Evolutionary conservation across 192 early-diverging fungal genomes (phyloP), one percentile per base, ranked within the genome.

Genomic region (Glomus cerebriforme): DNA sequence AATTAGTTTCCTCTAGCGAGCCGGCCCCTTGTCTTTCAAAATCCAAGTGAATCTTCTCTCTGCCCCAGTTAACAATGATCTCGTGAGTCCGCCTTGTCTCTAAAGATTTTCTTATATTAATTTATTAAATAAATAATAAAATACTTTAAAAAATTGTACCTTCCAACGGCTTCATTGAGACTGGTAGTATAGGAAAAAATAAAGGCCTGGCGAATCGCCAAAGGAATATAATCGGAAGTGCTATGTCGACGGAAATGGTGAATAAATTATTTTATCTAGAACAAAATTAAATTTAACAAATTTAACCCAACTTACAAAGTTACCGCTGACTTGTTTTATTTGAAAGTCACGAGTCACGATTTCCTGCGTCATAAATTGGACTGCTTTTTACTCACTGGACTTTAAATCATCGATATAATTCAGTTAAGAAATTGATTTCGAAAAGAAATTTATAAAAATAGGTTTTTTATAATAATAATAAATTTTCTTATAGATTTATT

Each of bases 1-100:
- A 88, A 10, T 90, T 92, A 26, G 91, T 87, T 34, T 82, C 79
- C 6, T 85, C 81, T 7, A 90, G 70, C 17, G 82, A 73, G 75
- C 84, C 68, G 10, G 70, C 9, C 15, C 85, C 83, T 19, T 82
- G 77, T 37, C 68, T 43, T 26, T 59, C 32, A 29, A 86, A 86
- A 31, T 84, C 85, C 27, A 86, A 6, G 13, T 65, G 35, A 45
- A 77, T 27, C 43, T 45, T 77, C 66, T 77, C 75, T 35, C 10
- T 10, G 4, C 75, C 62, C 75, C 75, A 77, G 24, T 6, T 77
- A 22, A 77, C 43, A 6, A 77, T 17, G 22, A 77, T 19, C 29
- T 65, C 24, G 39, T 24, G 54, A 31, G 24, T 29, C 13, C n/a
- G n/a, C 15, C 26, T 31, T 64, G 9, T 26, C 24, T 64, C 29